Evolutionary conservation across 345 rosid genomes (phyloP), one percentile per base, ranked within the genome.

Genomic region (Hibiscus tridactylites): DNA sequence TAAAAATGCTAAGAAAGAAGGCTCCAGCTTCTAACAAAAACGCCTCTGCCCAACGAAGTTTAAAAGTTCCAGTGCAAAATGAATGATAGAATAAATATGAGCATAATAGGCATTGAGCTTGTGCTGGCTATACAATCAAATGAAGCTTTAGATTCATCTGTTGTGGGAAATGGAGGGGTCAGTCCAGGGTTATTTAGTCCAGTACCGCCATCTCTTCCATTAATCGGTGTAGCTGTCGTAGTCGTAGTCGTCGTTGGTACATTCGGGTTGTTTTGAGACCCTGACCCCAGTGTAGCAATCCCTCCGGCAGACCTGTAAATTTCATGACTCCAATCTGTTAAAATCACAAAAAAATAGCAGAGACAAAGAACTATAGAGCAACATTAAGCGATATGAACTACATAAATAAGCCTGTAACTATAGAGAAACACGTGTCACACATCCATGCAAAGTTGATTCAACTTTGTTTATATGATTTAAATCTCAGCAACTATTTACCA

Each of bases 291-390:
- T 15, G 76, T 58, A 1, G 67, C 49, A 6, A 56, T 19, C 46
- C 83, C 86, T 65, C 86, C 83, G 0, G 88, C 84, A 4, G 86
- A 52, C 79, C 88, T 85, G 73, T 13, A 79, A 65, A 71, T 72
- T 71, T 47, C 44, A 66, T n/a, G 28, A 73, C 67, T 24, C 28
- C 21, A 62, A 37, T 33, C 52, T 35, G 68, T 78, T 73, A 74
- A 26, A 47, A 17, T 37, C 52, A 13, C 10, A 17, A 6, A 62
- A 62, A 62, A 63, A 28, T 47, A 15, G 42, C 7, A 28, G 39
- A 47, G 56, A 47, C 70, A 50, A 42, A 13, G 11, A 15, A 26
- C 13, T 26, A 47, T 44, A 44, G 47, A 44, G 13, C 47, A 44
- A 44, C 47, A 2, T 44, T 44, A 44, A 9, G 47, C 47, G 2